Base-by-base conservation (phyloP, 352 stramenopile species). In the Lagenidium giganteum region DNA sequence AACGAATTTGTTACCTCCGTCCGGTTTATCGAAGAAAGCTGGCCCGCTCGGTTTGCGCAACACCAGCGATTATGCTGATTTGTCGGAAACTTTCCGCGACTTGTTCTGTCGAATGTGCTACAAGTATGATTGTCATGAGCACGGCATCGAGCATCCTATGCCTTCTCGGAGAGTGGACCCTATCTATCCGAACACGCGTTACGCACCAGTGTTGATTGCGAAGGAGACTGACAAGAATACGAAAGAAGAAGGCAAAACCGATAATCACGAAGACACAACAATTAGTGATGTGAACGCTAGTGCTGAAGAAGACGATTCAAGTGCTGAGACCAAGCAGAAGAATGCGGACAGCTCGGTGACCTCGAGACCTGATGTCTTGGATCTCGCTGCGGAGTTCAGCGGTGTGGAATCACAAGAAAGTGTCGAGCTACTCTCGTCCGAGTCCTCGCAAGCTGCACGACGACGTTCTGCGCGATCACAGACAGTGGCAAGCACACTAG, bases 71-170 rank as follows among this genome's bases (percentile, higher is more conserved):
- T 97, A 95, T 42, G 55, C 55, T 6, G 63, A 86, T 37, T 51
- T 94, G 17, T 77, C 83, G 28, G 76, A 95, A 54, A 89, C 78
- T 3, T 97, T 93, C 56, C 74, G 83, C n/a, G 75, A 95, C 32
- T 58, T 97, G 18, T 96, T 96, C 44, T 97, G 91, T 54, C 71
- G 84, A 24, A 82, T 88, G 62, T 97, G 91, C 57, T 96, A 96
- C 57, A 82, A 76, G 33, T 97, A 96, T 54, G 87, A 97, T 56
- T 97, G 91, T 46, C 74, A 84, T 17, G 61, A 93, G 29, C 91
- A 98, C 57, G 87, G 87, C 0, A 93, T 89, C 42, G 61, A 92
- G 51, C 79, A 87, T 25, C 76, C 79, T 12, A 66, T 86, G 49
- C 76, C 73, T 0, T 67, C 47, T 14, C 51, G 57, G 23, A 71